Conservation (phyloP, 192 early-diverging fungal species). For the Coemansia sp. region DNA sequence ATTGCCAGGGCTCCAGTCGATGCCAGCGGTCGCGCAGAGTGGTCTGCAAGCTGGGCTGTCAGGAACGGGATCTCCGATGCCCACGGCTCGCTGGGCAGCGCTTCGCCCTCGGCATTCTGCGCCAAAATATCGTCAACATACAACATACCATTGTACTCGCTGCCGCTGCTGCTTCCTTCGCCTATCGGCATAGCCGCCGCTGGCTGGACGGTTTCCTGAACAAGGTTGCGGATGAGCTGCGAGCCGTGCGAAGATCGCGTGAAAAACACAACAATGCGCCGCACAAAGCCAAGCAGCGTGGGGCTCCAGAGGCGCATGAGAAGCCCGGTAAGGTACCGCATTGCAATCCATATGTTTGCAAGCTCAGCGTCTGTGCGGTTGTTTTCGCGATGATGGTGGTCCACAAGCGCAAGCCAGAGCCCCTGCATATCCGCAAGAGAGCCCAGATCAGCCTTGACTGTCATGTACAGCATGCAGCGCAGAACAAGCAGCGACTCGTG, state of each 20-base stretch:
- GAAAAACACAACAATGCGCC: conserved; percentile 48
- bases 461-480: conserved; percentile 51
- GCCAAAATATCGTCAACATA: not conserved
- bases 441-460: conserved; percentile 16
- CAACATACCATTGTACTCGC: not conserved
- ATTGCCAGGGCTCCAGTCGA: conserved; percentile 37
- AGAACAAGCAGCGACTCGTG: conserved; percentile 41
- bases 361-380: not conserved
- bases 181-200: conserved; percentile 25
- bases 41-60: not conserved
- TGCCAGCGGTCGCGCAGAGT: conserved; percentile 9
- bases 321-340: conserved; percentile 34
- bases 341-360: conserved; percentile 35
- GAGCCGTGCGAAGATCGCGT: conserved; percentile 41
- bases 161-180: not conserved
- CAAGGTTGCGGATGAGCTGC: conserved; percentile 24
- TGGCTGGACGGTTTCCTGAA: conserved; percentile 27
- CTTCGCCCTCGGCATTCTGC: conserved; percentile 15
- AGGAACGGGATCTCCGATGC: conserved; percentile 22
- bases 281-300: conserved; percentile 27
- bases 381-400: not conserved
- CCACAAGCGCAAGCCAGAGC: conserved; percentile 41
- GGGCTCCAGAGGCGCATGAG: conserved; percentile 26
- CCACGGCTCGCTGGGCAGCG: conserved; percentile 33
- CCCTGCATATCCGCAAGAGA: conserved; percentile 30